phyloP scores from a whole-genome alignment of 306 rosid genomes.

The Vigna angularis region DNA sequence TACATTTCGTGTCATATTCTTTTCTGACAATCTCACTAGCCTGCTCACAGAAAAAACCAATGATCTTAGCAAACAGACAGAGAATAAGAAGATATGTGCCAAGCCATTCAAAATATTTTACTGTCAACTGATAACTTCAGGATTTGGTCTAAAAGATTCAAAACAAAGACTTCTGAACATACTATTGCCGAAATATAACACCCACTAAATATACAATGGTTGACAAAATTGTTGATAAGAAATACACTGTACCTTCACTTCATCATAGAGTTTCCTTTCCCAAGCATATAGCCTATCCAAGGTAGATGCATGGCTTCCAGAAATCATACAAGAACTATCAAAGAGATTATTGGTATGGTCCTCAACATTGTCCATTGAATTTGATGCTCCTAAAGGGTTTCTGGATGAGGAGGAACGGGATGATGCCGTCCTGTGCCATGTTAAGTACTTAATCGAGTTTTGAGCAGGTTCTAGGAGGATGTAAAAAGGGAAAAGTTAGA shows the following conservation, averaged over 20 bases:
- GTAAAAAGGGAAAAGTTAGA: slow-evolving; percentile 32
- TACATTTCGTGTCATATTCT: slow-evolving; percentile 82
- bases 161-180: slow-evolving; percentile 30
- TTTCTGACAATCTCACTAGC: slow-evolving; percentile 88
- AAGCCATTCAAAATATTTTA: slow-evolving; percentile 15
- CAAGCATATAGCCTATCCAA: slow-evolving; percentile 95
- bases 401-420: slow-evolving; percentile 91
- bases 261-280: slow-evolving; percentile 98
- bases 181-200: slow-evolving; percentile 14
- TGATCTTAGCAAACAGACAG: slow-evolving; percentile 13
- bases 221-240: slow-evolving; percentile 17
- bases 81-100: slow-evolving; percentile 5
- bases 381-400: slow-evolving; percentile 72
- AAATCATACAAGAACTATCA: slow-evolving; percentile 77
- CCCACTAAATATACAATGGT: not conserved
- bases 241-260: slow-evolving; percentile 79
- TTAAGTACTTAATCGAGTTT: slow-evolving; percentile 70
- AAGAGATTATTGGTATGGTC: slow-evolving; percentile 62
- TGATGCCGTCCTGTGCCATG: slow-evolving; percentile 90
- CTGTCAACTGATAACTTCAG: slow-evolving; percentile 21
- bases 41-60: slow-evolving; percentile 47
- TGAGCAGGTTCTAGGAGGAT: slow-evolving; percentile 73
- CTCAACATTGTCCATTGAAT: slow-evolving; percentile 70
- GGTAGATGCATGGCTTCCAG: slow-evolving; percentile 97
- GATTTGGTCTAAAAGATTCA: slow-evolving; percentile 25